Conservation (phyloP, 78 protist species). For the Acrasis kona region DNA sequence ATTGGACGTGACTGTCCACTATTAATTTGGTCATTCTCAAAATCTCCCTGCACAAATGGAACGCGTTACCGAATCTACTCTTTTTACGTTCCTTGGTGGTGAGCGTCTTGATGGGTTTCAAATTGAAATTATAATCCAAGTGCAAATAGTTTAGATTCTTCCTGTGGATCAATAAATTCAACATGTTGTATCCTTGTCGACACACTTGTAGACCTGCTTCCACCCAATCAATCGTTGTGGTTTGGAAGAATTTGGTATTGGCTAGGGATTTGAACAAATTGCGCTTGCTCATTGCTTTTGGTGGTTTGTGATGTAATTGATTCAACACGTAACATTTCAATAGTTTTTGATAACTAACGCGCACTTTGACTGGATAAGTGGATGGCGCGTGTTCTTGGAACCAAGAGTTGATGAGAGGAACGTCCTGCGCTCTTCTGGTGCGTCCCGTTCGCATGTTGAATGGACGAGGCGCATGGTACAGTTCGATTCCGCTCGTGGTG, state of each 20-base stretch:
- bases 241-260: constrained; percentile 94
- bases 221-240: constrained; percentile 98
- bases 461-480: constrained; percentile 96
- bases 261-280: constrained; percentile 70
- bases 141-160: constrained; percentile 97
- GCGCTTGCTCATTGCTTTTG: constrained; percentile 76
- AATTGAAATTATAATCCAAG: constrained; percentile 98
- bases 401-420: constrained; percentile 95
- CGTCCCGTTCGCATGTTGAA: constrained; percentile 83
- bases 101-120: constrained; percentile 98
- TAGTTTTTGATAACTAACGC: constrained; percentile 96
- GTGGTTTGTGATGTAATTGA: constrained; percentile 67
- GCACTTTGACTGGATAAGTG: constrained; percentile 89
- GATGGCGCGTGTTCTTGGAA: constrained; percentile 93
- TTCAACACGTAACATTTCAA: constrained; percentile 92
- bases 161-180: constrained; percentile 97
- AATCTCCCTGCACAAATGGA: constrained; percentile 96
- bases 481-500: constrained; percentile 85
- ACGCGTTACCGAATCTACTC: constrained; percentile 98
- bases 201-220: constrained; percentile 99
- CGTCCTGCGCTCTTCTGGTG: constrained; percentile 87
- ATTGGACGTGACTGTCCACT: constrained; percentile 98
- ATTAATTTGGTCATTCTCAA: constrained; percentile 93
- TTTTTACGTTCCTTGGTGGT: constrained; percentile 99
- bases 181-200: constrained; percentile 99